A percentile compares a stretch with the other conserved stretches of the same genome.
These are phyloP conservation scores for Straminergon stramineum DNA, from an alignment of 225 moss, liverwort and hornwort genomes.

Conservation along the genomic window DNA sequence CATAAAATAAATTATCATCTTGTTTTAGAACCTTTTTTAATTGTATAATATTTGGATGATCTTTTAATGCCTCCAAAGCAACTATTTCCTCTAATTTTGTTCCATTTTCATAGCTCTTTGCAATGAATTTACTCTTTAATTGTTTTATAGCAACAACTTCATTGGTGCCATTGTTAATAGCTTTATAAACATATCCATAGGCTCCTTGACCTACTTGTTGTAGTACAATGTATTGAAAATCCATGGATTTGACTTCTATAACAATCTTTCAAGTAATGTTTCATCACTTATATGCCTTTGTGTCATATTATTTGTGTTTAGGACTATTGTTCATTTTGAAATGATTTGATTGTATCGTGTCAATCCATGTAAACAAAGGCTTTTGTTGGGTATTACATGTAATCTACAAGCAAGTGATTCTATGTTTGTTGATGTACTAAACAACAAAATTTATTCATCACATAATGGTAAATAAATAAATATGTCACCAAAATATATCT, in stretches of 20 bases:
- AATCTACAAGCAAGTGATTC: not conserved
- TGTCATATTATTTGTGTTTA: not conserved
- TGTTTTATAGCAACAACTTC: conserved; percentile 17
- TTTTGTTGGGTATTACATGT: too few species aligned
- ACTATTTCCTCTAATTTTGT: not conserved
- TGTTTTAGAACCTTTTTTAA: not conserved
- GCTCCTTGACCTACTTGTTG: not conserved
- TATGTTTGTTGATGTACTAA: not conserved
- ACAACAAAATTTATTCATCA: not conserved
- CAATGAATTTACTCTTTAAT: not conserved
- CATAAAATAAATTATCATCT: not conserved
- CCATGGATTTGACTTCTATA: not conserved
- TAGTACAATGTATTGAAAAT: not conserved
- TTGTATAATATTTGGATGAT: conserved; percentile 12
- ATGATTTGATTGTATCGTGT: not conserved
- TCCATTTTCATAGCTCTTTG: not conserved
- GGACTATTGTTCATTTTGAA: not conserved
- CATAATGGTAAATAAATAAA: too few species aligned
- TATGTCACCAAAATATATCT: not conserved
- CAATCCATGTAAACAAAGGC: not conserved
- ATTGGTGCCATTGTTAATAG: not conserved
- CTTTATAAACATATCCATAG: conserved; percentile 14
- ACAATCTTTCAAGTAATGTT: not conserved
- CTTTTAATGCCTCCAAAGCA: not conserved
- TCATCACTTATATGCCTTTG: not conserved